phyloP scores from a whole-genome alignment of 2,329 filamentous ascomycete genomes.

The Fusarium sp. region DNA sequence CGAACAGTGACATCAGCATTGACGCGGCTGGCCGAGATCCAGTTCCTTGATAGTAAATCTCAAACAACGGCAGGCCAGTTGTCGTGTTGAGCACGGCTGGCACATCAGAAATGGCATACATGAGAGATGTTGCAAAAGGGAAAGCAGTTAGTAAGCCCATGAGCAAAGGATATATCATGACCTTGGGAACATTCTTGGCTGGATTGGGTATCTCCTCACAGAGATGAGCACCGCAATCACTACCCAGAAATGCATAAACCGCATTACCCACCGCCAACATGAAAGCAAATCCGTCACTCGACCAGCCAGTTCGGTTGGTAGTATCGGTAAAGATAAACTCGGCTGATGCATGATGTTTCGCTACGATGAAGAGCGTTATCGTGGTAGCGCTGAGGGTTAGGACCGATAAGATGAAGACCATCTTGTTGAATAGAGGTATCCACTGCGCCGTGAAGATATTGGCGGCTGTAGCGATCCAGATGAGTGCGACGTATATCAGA shows the following conservation, averaged over 20 bases:
- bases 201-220: conserved; percentile 43
- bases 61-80: conserved; percentile 34
- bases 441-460: conserved; percentile 66
- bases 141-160: conserved; percentile 41
- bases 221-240: conserved; percentile 40
- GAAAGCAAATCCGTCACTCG: conserved; percentile 31
- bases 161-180: conserved; percentile 36
- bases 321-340: conserved; percentile 31
- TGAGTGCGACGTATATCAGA: conserved; percentile 73
- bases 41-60: conserved; percentile 40
- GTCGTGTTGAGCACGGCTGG: conserved; percentile 22
- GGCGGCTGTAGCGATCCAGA: conserved; percentile 67
- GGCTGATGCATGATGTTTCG: conserved; percentile 10
- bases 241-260: conserved; percentile 36
- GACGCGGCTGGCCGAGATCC: conserved; percentile 24
- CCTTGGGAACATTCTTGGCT: conserved; percentile 37
- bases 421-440: conserved; percentile 35
- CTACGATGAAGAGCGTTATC: conserved; percentile 20
- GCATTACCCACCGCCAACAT: conserved; percentile 29
- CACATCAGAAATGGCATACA: conserved; percentile 33
- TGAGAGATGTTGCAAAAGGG: conserved; percentile 29
- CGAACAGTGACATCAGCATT: conserved; percentile 34
- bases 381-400: conserved; percentile 20
- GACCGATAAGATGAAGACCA: conserved; percentile 21
- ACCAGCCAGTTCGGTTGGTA: conserved; percentile 24